Evolutionary conservation across 2,329 filamentous ascomycete genomes (phyloP).

Genomic region (Trichoderma simmonsii): DNA sequence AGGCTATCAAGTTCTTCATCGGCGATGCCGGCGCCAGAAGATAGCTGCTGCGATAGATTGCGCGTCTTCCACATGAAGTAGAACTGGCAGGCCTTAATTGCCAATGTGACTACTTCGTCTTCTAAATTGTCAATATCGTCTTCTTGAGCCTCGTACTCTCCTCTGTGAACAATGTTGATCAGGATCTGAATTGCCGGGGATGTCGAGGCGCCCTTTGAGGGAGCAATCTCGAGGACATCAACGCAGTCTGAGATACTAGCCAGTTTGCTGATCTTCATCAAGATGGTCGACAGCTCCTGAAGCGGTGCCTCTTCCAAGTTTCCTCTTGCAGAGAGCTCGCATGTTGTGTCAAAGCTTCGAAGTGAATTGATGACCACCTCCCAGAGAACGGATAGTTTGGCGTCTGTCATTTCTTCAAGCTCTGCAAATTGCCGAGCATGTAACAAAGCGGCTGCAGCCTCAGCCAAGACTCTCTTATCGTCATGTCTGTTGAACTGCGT

Average conservation of each 20-base stretch:
- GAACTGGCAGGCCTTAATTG: slow-evolving; percentile 73
- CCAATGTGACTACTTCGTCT: slow-evolving; percentile 71
- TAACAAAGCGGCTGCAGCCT: slow-evolving; percentile 77
- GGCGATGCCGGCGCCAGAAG: slow-evolving; percentile 53
- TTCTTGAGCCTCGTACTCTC: slow-evolving; percentile 60
- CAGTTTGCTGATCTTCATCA: slow-evolving; percentile 78
- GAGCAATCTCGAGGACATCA: slow-evolving; percentile 65
- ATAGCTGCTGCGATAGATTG: slow-evolving; percentile 53
- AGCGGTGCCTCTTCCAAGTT: slow-evolving; percentile 64
- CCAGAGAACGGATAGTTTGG: slow-evolving; percentile 79
- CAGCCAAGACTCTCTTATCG: slow-evolving; percentile 77
- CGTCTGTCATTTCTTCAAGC: slow-evolving; percentile 78
- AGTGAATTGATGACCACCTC: slow-evolving; percentile 76
- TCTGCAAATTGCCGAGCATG: slow-evolving; percentile 86
- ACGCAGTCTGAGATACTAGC: slow-evolving; percentile 76
- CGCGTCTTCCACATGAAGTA: slow-evolving; percentile 95
- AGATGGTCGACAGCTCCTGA: slow-evolving; percentile 66
- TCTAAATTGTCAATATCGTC: slow-evolving; percentile 73
- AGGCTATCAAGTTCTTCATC: slow-evolving; percentile 59
- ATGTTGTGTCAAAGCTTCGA: slow-evolving; percentile 65
- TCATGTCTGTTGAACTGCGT: slow-evolving; percentile 93
- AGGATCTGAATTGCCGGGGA: slow-evolving; percentile 64
- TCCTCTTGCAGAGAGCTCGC: slow-evolving; percentile 68
- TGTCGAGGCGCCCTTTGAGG: slow-evolving; percentile 46
- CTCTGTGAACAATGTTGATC: slow-evolving; percentile 69